phyloP scores from a whole-genome alignment of 805 yeast genomes.

The Lipomyces sp. region DNA sequence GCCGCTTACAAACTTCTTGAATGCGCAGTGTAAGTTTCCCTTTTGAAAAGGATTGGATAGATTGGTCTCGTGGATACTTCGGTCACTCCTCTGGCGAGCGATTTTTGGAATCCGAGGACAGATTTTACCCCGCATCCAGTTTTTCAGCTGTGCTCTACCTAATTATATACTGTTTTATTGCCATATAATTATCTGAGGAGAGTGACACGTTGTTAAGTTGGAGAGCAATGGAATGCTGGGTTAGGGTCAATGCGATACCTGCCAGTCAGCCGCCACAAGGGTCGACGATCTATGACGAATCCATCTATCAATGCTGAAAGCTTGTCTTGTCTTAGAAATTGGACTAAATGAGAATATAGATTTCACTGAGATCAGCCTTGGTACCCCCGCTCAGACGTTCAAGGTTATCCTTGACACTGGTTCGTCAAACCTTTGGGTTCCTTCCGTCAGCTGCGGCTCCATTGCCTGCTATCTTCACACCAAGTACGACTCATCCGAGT shows the following conservation, averaged over 20 bases:
- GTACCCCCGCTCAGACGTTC: conserved; percentile 92
- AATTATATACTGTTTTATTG: no score
- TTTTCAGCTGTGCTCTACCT: no score
- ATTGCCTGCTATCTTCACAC: conserved; percentile 94
- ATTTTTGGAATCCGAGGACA: no score
- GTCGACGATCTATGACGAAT: not conserved
- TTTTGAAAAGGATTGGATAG: not conserved
- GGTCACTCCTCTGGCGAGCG: no score
- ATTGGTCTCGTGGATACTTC: not conserved
- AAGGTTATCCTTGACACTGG: conserved; percentile 97
- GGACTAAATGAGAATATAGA: conserved; percentile 48
- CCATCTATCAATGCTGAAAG: not conserved
- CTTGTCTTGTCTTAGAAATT: not conserved
- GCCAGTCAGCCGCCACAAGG: no score
- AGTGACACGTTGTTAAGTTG: no score
- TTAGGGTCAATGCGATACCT: no score
- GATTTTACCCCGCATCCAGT: no score
- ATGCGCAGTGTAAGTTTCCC: conserved; percentile 67
- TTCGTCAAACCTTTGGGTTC: conserved; percentile 96
- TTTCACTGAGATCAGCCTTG: conserved; percentile 85
- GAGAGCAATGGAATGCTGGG: no score
- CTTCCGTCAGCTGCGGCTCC: conserved; percentile 83
- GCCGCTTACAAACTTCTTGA: conserved; percentile 89
- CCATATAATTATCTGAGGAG: no score
- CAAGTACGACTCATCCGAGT: conserved; percentile 82